Evolutionary conservation across 768 basidiomycete genomes (phyloP), one percentile per base, ranked within the genome.

Genomic region (Leucocoprinus birnbaumii): DNA sequence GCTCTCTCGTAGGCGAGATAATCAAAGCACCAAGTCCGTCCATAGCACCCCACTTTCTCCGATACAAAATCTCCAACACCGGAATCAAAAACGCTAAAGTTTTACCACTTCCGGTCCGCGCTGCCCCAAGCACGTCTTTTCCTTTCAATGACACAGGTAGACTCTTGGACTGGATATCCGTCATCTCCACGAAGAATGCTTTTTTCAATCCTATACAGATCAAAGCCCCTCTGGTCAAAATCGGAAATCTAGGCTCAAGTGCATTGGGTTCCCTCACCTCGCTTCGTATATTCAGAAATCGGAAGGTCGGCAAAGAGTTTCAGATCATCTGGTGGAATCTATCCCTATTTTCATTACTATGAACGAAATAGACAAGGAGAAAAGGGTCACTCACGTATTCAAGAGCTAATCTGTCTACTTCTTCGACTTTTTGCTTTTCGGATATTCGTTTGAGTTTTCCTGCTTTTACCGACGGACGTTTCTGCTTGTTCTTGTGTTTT

Each of bases 41-140:
- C 52, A 87, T 76, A 34, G 92, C 86, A 66, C 97, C 95, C 86
- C 98, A 98, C 70, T 92, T 92, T 68, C 91, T 80, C 51, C 89
- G 82, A 71, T 89, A 90, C 48, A 99, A 74, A 51, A 97, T 74
- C 68, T 98, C 97, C 3, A 98, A 79, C 4, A 91, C 87, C 1
- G 97, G 97, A 22, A 99, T 85, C 51, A 98, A 74, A 71, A 99
- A 99, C 0, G 97, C 94, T 48, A 98, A 81, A 0, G 97, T 98
- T 72, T 99, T 98, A 18, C 96, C 97, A 34, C 89, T 92, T 45
- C 97, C 97, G 42, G 97, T 99, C 55, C 86, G 82, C 3, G 97
- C 97, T 19, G 97, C 95, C 53, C 94, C 97, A 4, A 99, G 83
- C 3, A 99, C 93, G 67, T 99, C 97, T 68, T 93, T 91, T 19